Conservation (phyloP, 352 stramenopile genomes). For the Phytophthora citrophthora region DNA sequence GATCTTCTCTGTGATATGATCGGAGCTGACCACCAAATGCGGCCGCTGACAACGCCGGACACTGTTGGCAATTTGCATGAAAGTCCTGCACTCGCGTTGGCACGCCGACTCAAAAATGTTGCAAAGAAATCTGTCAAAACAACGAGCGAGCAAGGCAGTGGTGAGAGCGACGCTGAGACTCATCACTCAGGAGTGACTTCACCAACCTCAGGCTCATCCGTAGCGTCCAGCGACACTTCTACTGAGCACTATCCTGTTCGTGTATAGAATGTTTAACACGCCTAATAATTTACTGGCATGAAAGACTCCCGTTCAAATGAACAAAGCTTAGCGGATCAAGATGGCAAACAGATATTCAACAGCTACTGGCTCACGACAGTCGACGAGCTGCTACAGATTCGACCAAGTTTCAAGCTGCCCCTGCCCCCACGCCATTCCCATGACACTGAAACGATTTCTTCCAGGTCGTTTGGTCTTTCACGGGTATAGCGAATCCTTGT, state of each 20-base stretch:
- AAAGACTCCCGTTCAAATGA: background rate
- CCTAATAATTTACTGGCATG: slow-evolving; percentile 11
- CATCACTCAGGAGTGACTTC: slow-evolving; percentile 24
- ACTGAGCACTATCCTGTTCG: slow-evolving; percentile 16
- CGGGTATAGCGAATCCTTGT: slow-evolving; percentile 47
- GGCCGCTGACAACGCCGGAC: slow-evolving; percentile 30
- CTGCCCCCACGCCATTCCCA: background rate
- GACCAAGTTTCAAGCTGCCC: slow-evolving; percentile 9
- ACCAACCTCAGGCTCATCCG: slow-evolving; percentile 27
- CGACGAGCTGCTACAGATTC: background rate
- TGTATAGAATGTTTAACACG: slow-evolving; percentile 21
- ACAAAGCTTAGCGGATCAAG: background rate
- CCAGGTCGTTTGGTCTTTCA: slow-evolving; percentile 4
- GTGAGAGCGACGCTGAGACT: slow-evolving; percentile 16
- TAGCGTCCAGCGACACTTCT: slow-evolving; percentile 20
- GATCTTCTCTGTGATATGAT: slow-evolving; percentile 77
- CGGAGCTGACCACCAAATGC: slow-evolving; percentile 59
- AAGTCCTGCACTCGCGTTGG: slow-evolving; percentile 28
- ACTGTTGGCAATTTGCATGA: slow-evolving; percentile 23
- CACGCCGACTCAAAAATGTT: slow-evolving; percentile 19
- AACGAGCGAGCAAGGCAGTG: slow-evolving; percentile 11
- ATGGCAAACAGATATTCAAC: no score
- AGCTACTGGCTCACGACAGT: no score
- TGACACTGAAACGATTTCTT: background rate
- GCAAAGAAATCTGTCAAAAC: slow-evolving; percentile 15